These are phyloP conservation scores for Neurospora sp. DNA, from an alignment of 495 filamentous ascomycete species.

Conservation along the genomic window DNA sequence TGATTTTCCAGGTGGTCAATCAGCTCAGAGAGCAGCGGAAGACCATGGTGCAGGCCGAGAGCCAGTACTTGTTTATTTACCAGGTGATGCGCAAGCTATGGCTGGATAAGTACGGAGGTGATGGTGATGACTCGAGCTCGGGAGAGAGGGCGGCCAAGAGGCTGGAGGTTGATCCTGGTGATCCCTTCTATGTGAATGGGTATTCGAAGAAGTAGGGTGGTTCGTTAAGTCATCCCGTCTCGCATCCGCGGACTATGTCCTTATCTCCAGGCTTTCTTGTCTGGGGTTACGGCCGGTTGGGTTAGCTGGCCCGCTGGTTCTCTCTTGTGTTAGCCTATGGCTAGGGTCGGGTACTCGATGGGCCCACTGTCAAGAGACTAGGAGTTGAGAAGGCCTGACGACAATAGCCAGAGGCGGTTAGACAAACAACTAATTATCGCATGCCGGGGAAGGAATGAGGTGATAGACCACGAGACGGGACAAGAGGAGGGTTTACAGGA, in stretches of 20 bases:
- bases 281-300: not conserved
- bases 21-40: constrained; percentile 77
- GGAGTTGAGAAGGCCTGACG: not conserved
- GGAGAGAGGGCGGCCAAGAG: constrained; percentile 37
- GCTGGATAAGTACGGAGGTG: constrained; percentile 41
- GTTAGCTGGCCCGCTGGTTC: not conserved
- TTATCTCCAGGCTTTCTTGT: not conserved
- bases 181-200: constrained; percentile 13
- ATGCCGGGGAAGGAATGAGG: not conserved
- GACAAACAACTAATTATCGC: not conserved
- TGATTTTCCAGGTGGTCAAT: constrained; percentile 64
- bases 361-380: not conserved
- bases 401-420: not conserved
- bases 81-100: constrained; percentile 69
- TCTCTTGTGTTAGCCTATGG: not conserved
- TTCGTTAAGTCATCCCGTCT: not conserved
- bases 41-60: constrained; percentile 90
- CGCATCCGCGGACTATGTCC: not conserved
- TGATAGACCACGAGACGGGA: not conserved
- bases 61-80: constrained; percentile 85
- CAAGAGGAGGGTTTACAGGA: not conserved
- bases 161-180: constrained; percentile 29
- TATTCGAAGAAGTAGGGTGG: not conserved
- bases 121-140: constrained; percentile 14
- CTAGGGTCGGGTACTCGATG: not conserved